Evolutionary conservation across 495 filamentous ascomycete species (phyloP), one percentile per base, ranked within the genome.

Genomic region (Bacidia rubella): DNA sequence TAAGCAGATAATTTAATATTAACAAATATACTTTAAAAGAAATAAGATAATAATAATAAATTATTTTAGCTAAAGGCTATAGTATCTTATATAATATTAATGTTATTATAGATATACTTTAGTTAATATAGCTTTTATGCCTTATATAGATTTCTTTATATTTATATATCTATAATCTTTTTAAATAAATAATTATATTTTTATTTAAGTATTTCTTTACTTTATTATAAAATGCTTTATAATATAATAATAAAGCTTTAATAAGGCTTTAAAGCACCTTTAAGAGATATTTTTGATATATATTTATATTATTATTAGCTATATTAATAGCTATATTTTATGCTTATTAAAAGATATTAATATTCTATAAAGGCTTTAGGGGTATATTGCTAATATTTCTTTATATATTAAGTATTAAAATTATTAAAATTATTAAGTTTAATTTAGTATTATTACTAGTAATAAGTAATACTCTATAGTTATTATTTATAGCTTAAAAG

Each of bases 91-190:
- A n/a, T n/a, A n/a, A n/a, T n/a, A n/a, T n/a, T n/a, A n/a, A n/a
- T n/a, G n/a, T n/a, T n/a, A n/a, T n/a, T n/a, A n/a, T n/a, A n/a
- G n/a, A n/a, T n/a, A n/a, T n/a, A n/a, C n/a, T n/a, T n/a, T n/a
- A n/a, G n/a, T n/a, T n/a, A n/a, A n/a, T 22, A 24, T 9, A 26
- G 22, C 3, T 4, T 23, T 7, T 7, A 48, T 23, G 11, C 25
- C 20, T 4, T 11, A 11, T 48, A 22, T 25, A 23, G 20, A 3
- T 11, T 21, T 26, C 22, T 48, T 26, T 48, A 25, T 48, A 5
- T 22, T 48, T n/a, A 25, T 48, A 48, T 48, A 48, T 48, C 20
- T 22, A 48, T 45, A 45, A n/a, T n/a, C 9, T n/a, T n/a, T n/a
- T 27, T 48, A 5, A 11, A 21, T 25, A 23, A 22, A 22, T 48